Percentiles rank a stretch among this genome's conserved stretches.
phyloP scores from a whole-genome alignment of 164 flowering plant species.

The Echeveria elegans region DNA sequence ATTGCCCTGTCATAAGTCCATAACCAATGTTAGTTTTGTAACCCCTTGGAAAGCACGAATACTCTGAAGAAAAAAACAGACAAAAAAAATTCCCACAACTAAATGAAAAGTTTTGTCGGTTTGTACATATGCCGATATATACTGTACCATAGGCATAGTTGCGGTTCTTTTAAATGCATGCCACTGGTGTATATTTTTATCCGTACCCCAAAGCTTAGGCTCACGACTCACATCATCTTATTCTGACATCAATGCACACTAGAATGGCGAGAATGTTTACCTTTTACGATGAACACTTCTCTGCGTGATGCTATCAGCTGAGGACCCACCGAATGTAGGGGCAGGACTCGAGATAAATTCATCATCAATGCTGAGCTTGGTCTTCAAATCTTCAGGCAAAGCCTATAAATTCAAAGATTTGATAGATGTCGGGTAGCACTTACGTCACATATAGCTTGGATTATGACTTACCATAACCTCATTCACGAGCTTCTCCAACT shows the following conservation, averaged over 20 bases:
- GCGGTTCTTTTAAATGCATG: too few relatives aligned
- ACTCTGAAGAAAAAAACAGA: too few relatives aligned
- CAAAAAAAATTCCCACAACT: too few relatives aligned
- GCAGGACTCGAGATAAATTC: slow-evolving; percentile 75
- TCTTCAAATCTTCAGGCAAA: slow-evolving; percentile 85
- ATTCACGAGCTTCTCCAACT: slow-evolving; percentile 84
- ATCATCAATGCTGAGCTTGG: slow-evolving; percentile 88
- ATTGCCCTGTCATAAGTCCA: slow-evolving; percentile 36
- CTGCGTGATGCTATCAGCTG: slow-evolving; percentile 50
- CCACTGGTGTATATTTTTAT: too few relatives aligned
- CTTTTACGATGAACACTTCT: slow-evolving; percentile 54
- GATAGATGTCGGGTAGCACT: slow-evolving; percentile 10
- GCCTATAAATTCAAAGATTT: slow-evolving; percentile 43
- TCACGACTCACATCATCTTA: too few relatives aligned
- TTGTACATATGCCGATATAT: too few relatives aligned
- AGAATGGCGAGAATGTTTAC: slow-evolving; percentile 21
- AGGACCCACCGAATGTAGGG: slow-evolving; percentile 65
- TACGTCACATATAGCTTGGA: slow-evolving; percentile 9
- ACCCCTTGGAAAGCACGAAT: background rate
- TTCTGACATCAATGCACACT: background rate
- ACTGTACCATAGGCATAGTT: too few relatives aligned
- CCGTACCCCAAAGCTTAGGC: too few relatives aligned
- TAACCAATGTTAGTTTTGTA: background rate
- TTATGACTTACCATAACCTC: slow-evolving; percentile 74
- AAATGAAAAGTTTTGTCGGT: too few relatives aligned